Conservation (phyloP, 1,284 basidiomycete species). For the Ganoderma lucidum region DNA sequence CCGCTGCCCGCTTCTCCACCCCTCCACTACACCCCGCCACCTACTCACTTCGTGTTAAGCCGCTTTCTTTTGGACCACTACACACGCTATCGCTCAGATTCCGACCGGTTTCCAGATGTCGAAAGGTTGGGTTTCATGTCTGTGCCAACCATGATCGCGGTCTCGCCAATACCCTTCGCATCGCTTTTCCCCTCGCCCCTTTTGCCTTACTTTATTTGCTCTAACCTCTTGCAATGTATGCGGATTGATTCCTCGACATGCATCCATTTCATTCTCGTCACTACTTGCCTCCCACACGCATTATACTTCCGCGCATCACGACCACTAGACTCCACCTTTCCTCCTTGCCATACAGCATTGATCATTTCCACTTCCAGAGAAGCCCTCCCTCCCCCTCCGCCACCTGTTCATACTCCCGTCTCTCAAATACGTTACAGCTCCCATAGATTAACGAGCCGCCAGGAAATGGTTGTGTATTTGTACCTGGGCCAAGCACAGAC, state of each 20-base stretch:
- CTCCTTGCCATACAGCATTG: not conserved
- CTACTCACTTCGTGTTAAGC: not conserved
- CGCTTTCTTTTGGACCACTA: not conserved
- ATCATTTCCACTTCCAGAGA: not conserved
- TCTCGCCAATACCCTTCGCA: not conserved
- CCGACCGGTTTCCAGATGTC: not conserved
- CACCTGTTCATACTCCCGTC: not conserved
- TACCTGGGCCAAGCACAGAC: not conserved
- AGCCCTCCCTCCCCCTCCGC: not conserved
- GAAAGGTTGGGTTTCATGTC: slow-evolving; percentile 6
- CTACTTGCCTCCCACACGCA: not conserved
- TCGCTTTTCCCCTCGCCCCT: not conserved
- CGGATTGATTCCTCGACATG: not conserved
- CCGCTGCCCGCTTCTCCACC: not conserved
- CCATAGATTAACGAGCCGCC: slow-evolving; percentile 1
- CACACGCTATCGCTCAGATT: not conserved
- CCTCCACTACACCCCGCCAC: not conserved
- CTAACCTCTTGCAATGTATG: not conserved
- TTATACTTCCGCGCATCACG: not conserved
- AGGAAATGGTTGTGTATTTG: not conserved
- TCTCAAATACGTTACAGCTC: not conserved
- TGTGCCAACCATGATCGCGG: not conserved
- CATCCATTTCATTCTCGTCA: not conserved
- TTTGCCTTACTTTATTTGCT: slow-evolving; percentile 9
- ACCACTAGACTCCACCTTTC: not conserved